Conservation (phyloP, 805 yeast species). For the Pichia rugopelliculosa region DNA sequence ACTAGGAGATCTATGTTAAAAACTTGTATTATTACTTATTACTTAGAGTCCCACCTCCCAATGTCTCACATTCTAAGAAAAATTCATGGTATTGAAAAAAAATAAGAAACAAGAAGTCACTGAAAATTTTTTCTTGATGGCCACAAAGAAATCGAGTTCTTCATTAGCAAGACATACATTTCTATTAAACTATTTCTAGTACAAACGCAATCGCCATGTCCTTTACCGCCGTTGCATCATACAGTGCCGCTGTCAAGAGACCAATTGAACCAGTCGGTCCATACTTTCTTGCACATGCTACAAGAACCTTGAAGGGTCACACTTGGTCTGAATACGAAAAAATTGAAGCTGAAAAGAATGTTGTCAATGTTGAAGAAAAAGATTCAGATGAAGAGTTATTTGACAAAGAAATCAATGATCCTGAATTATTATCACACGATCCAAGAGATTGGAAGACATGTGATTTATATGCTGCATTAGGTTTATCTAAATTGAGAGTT, state of each 20-base stretch:
- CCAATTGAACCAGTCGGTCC: conserved; percentile 96
- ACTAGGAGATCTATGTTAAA: too few relatives aligned
- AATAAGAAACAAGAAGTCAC: too few relatives aligned
- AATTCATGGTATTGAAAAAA: too few relatives aligned
- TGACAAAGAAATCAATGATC: conserved; percentile 56
- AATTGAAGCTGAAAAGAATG: conserved; percentile 85
- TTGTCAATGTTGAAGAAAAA: conserved; percentile 57
- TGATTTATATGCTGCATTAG: conserved; percentile 93
- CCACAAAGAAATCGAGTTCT: too few relatives aligned
- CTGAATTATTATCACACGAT: conserved; percentile 72
- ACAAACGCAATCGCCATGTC: conserved; percentile 5
- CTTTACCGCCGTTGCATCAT: conserved; percentile 36
- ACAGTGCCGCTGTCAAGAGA: conserved; percentile 60
- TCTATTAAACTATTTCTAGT: not conserved
- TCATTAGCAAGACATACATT: too few relatives aligned
- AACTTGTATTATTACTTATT: too few relatives aligned
- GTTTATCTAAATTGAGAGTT: conserved; percentile 85
- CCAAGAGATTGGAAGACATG: conserved; percentile 98
- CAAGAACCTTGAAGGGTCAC: conserved; percentile 92
- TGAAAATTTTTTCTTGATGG: not conserved
- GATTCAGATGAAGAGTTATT: conserved; percentile 56
- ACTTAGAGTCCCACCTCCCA: too few relatives aligned
- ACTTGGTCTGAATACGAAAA: conserved; percentile 98
- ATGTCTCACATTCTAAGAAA: too few relatives aligned
- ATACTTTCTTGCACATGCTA: conserved; percentile 90